Base-by-base conservation (phyloP, 2,329 filamentous ascomycete genomes). In the Plenodomus biglobosus region DNA sequence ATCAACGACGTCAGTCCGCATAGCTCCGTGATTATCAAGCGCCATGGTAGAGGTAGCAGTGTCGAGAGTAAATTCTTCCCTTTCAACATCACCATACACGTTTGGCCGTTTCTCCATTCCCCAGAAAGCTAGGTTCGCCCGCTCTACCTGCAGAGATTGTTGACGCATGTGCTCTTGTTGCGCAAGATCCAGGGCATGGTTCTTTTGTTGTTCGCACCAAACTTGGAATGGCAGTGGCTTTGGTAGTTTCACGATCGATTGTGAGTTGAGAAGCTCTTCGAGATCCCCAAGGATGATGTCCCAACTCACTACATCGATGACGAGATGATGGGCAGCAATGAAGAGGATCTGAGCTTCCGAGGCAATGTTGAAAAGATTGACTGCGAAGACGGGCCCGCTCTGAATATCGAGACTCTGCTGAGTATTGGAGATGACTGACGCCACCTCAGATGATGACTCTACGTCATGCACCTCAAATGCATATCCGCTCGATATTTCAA, bases 1-100 rank as follows among this genome's bases (percentile, higher is more conserved):
- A 53, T 84, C 80, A 7, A 77, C 74, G 0, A 76, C 67, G 37
- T 84, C 79, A 0, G 79, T 82, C 40, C 75, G 73, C 50, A 83
- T 74, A 1, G 76, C 75, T 8, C 71, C 66, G 42, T 78, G 61
- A 17, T 59, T 48, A 11, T 59, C 42, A 11, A 66, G 52, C 10
- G 61, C 65, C 48, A 53, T 49, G 15, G 59, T 40, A 6, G 66
- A 59, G 11, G 56, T 48, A 7, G 48, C 47, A 17, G 55, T 47
- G 21, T 61, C 55, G 8, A 69, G 43, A 8, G 39, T 40, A 34
- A 70, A 69, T 1, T 58, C 54, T 21, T 70, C 66, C 17, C 58
- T 52, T 16, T 68, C 65, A 8, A 62, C 55, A 36, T 70, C 64
- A 2, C 62, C 64, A 38, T 69, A 69, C 1, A 63, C 16, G 24